These are phyloP conservation scores for Beauveria rudraprayagi DNA, from an alignment of 2,329 filamentous ascomycete genomes.

Conservation along the genomic window DNA sequence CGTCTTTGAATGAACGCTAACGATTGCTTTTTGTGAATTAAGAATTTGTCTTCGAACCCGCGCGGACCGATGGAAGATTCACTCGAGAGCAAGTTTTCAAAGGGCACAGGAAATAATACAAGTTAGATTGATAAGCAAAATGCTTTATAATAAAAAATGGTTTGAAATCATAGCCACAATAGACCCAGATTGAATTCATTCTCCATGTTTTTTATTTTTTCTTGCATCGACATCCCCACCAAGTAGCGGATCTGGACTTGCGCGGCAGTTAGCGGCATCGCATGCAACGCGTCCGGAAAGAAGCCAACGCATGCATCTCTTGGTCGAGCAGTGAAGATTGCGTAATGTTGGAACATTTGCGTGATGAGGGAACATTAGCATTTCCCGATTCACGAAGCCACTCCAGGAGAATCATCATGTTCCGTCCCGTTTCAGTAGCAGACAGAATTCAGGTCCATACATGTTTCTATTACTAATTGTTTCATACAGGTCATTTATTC, in stretches of 20 bases:
- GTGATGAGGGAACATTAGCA: no score
- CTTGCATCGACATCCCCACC: no score
- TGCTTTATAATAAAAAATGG: neutral
- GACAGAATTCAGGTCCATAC: no score
- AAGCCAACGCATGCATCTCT: no score
- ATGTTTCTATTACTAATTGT: neutral
- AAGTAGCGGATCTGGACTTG: no score
- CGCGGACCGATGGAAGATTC: conserved; percentile 3
- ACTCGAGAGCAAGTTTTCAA: conserved; percentile 4
- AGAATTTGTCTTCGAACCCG: conserved; percentile 3
- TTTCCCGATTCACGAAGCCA: no score
- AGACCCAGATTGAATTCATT: no score
- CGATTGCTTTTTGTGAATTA: neutral
- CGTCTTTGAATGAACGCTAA: neutral
- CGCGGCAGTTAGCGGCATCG: no score
- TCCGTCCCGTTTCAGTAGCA: neutral
- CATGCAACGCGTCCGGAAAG: no score
- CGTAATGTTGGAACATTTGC: no score
- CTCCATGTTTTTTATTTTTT: no score
- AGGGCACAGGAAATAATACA: neutral
- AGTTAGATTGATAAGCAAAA: conserved; percentile 1
- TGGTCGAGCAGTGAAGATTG: no score
- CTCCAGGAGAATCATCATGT: neutral
- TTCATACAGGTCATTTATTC: neutral
- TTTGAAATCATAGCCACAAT: neutral